Evolutionary conservation across 2,329 filamentous ascomycete genomes (phyloP).

Genomic region (Colletotrichum chrysophilum): DNA sequence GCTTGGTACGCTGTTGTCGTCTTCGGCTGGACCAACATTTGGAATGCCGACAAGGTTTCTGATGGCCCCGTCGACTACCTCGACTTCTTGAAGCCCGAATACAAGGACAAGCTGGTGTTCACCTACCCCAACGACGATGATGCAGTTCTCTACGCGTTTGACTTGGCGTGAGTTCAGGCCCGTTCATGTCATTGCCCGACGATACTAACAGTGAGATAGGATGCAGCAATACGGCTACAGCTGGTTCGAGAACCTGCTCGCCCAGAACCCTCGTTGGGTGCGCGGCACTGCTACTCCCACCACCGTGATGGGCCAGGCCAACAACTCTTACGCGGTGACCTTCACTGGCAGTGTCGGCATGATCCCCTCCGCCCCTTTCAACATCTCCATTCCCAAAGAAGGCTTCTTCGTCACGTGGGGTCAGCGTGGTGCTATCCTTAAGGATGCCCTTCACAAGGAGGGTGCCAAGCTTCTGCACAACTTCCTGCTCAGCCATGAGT

Average conservation of each 20-base stretch:
- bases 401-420: slow-evolving; percentile 52
- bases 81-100: slow-evolving; percentile 52
- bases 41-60: slow-evolving; percentile 38
- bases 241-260: slow-evolving; percentile 52
- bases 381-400: slow-evolving; percentile 34
- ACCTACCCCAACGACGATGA: slow-evolving; percentile 65
- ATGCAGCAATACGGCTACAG: slow-evolving; percentile 42
- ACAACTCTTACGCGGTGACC: slow-evolving; percentile 33
- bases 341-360: slow-evolving; percentile 34
- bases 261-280: slow-evolving; percentile 57
- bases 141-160: slow-evolving; percentile 55
- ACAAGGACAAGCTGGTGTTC: slow-evolving; percentile 57
- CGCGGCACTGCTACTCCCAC: slow-evolving; percentile 51
- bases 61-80: slow-evolving; percentile 41
- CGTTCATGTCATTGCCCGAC: no score
- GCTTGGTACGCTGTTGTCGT: slow-evolving; percentile 45
- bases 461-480: slow-evolving; percentile 55
- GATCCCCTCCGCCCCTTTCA: slow-evolving; percentile 21
- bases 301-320: slow-evolving; percentile 29
- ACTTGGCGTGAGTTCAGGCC: slow-evolving; percentile 45
- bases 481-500: slow-evolving; percentile 47
- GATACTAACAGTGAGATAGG: slow-evolving; percentile 23
- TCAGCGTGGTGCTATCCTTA: slow-evolving; percentile 52
- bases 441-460: slow-evolving; percentile 52
- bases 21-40: slow-evolving; percentile 40